phyloP scores from a whole-genome alignment of 352 stramenopile species.

The Saprolegnia diclina region DNA sequence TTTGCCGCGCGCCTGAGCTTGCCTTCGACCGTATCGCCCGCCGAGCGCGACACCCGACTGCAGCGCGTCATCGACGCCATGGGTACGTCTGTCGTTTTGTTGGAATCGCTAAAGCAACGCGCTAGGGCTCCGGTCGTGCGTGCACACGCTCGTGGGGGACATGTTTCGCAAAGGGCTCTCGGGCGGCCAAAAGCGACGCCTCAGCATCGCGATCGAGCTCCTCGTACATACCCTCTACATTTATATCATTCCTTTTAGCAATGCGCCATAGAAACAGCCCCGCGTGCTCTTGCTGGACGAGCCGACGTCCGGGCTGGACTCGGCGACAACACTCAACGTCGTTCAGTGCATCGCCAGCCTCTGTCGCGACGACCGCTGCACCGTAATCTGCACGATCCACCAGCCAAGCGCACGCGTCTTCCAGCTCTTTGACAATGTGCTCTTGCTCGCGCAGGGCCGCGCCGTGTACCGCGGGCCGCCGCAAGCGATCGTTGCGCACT shows the following conservation, averaged over 20 bases:
- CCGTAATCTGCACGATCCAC: conserved; percentile 60
- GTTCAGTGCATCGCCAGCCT: conserved; percentile 42
- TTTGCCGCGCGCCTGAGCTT: conserved; percentile 44
- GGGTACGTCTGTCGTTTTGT: conserved; percentile 31
- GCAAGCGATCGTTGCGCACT: conserved; percentile 36
- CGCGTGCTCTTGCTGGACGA: conserved; percentile 78
- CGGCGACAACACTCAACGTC: conserved; percentile 40
- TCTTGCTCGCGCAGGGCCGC: conserved; percentile 57
- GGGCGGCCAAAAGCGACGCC: conserved; percentile 71
- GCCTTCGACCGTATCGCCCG: conserved; percentile 28
- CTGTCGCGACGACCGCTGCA: conserved; percentile 36
- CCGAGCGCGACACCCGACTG: conserved; percentile 30
- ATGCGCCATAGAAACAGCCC: conserved; percentile 34
- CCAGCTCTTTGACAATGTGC: conserved; percentile 52
- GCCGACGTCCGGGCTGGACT: conserved; percentile 54
- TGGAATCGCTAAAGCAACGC: too few species aligned
- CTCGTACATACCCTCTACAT: conserved; percentile 33
- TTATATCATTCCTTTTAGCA: too few species aligned
- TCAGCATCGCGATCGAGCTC: conserved; percentile 76
- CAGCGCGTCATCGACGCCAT: conserved; percentile 51
- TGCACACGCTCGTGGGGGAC: conserved; percentile 63
- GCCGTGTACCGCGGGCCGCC: conserved; percentile 75
- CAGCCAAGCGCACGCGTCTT: conserved; percentile 57
- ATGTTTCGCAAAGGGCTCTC: conserved; percentile 82
- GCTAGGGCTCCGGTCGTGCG: conserved; percentile 20